Percentiles rank a stretch among this genome's conserved stretches.
phyloP scores from a whole-genome alignment of 83 land plant genomes.

The Isoetes engelmannii region DNA sequence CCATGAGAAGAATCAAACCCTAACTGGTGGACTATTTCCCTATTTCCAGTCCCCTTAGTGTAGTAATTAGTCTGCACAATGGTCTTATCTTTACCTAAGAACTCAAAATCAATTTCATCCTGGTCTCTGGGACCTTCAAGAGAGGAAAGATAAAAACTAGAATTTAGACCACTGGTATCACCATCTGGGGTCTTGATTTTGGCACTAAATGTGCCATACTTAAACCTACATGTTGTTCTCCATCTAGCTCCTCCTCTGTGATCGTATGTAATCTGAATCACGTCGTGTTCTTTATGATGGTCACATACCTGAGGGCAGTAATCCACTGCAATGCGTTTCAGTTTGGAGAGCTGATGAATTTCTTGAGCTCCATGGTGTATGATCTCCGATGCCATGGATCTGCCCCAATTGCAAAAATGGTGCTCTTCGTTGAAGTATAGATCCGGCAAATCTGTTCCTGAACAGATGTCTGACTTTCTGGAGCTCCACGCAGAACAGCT shows the following conservation, averaged over 20 bases:
- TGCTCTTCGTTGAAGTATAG: no score
- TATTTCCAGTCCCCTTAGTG: slow-evolving; percentile 44
- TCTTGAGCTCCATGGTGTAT: no score
- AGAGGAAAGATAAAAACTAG: slow-evolving; percentile 59
- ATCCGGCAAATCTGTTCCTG: no score
- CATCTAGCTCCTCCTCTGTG: slow-evolving; percentile 60
- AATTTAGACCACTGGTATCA: slow-evolving; percentile 62
- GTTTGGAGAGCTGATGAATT: no score
- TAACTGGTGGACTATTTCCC: slow-evolving; percentile 49
- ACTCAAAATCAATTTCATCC: slow-evolving; percentile 74
- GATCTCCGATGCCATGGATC: no score
- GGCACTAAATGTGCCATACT: slow-evolving; percentile 48
- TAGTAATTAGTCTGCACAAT: slow-evolving; percentile 62
- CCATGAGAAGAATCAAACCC: slow-evolving; percentile 55
- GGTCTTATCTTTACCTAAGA: slow-evolving; percentile 52
- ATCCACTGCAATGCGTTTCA: slow-evolving; percentile 31
- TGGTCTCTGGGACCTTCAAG: slow-evolving; percentile 54
- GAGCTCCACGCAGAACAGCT: no score
- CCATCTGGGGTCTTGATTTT: slow-evolving; percentile 52
- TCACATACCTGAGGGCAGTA: slow-evolving; percentile 49
- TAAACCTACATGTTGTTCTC: slow-evolving; percentile 41
- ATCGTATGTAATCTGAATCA: slow-evolving; percentile 46
- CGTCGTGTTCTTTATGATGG: slow-evolving; percentile 28
- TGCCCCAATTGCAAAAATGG: no score
- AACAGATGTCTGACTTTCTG: no score